A percentile compares a stretch with the other conserved stretches of the same genome.
Evolutionary conservation across 2,329 filamentous ascomycete species (phyloP).

Genomic region (Alternaria brassicicola): DNA sequence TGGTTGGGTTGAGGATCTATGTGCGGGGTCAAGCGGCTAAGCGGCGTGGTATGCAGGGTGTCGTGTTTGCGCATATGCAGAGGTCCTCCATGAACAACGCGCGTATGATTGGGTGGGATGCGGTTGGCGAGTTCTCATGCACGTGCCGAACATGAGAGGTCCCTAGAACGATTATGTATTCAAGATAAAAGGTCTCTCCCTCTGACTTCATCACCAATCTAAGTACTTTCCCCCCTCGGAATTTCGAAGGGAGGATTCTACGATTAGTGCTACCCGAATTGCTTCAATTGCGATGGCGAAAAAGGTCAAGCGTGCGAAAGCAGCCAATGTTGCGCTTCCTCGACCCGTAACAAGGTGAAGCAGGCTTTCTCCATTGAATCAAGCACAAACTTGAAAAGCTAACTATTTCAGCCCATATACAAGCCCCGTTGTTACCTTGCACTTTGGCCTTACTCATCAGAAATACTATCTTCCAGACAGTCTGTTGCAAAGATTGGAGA

Average conservation of each 20-base stretch:
- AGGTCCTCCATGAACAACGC: background rate
- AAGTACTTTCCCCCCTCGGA: background rate
- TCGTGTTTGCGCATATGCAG: slow-evolving; percentile 9
- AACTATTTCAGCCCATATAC: background rate
- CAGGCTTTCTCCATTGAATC: background rate
- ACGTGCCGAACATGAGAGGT: background rate
- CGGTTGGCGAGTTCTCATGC: background rate
- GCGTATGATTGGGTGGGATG: background rate
- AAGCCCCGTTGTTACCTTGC: background rate
- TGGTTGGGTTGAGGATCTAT: background rate
- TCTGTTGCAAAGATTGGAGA: background rate
- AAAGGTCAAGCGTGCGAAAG: background rate
- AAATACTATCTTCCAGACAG: background rate
- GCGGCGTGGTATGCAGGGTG: slow-evolving; percentile 3
- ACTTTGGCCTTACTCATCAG: slow-evolving; percentile 2
- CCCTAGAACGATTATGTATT: background rate
- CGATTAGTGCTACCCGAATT: background rate
- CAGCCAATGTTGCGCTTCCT: background rate
- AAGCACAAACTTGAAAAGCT: background rate
- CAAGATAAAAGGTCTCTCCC: background rate
- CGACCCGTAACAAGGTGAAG: background rate
- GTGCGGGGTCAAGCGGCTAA: slow-evolving; percentile 6
- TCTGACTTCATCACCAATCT: background rate
- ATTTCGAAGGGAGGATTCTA: background rate
- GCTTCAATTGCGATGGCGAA: slow-evolving; percentile 4